Base-by-base conservation (phyloP, 2,329 filamentous ascomycete species). In the Cadophora sp. region DNA sequence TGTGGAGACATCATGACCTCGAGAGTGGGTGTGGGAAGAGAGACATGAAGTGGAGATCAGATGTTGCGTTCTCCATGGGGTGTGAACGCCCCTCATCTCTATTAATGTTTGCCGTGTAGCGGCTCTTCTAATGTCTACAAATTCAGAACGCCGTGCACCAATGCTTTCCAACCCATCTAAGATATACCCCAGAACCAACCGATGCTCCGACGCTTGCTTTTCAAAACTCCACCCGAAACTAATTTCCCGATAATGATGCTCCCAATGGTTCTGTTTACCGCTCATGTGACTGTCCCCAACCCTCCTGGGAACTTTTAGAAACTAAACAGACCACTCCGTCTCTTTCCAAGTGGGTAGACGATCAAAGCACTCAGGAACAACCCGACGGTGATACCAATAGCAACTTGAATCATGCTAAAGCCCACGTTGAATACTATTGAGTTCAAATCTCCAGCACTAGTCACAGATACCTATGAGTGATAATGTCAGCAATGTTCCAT, bases 351-450 rank as follows among this genome's bases (percentile, higher is more conserved):
- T 6, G 79, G 79, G 71, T 81, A 81, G 4, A 81, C 76, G 47
- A 80, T 74, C 27, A 81, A 71, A 6, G 78, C 77, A 61, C 78
- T 78, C 13, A 79, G 73, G 65, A 81, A 81, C 24, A 81, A 67
- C 3, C 80, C 80, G 36, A 81, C 79, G 14, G 79, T 80, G 20
- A 81, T 80, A n/a, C 79, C 80, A 62, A 81, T 80, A 3, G 79
- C 79, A 43, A 81, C 74, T 67, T 81, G 78, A 33, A 81, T 78
- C 78, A 81, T 80, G 36, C 74, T 77, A 61, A 76, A 78, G 11
- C 78, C 79, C 64, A 81, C 76, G 67, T 79, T 80, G 59, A 79
- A 78, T 20, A 80, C 79, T 18, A 79, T 78, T 7, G 72, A 77
- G 61, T 79, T 79, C 39, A 79, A 68, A 59, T 76, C 73, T 24